phyloP scores from a whole-genome alignment of 139 green algal species.

The Ettlia oleoabundans region DNA sequence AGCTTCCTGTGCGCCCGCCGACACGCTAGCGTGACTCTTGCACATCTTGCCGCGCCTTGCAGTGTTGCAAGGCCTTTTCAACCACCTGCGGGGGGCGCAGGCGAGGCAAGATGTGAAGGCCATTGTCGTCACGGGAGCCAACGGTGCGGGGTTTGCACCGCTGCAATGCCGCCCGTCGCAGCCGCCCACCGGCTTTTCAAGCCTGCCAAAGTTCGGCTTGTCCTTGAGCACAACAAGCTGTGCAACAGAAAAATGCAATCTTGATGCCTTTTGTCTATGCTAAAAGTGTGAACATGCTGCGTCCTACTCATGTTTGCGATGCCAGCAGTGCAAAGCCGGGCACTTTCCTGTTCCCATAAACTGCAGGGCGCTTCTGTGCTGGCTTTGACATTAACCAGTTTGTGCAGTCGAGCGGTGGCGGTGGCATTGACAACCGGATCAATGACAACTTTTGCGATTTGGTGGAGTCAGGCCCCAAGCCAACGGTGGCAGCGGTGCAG shows the following conservation, averaged over 20 bases:
- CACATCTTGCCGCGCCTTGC: conserved; percentile 29
- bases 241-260: too few species aligned
- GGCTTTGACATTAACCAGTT: conserved; percentile 95
- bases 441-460: conserved; percentile 75
- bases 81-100: conserved; percentile 78
- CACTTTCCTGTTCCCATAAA: background rate
- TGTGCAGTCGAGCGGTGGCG: conserved; percentile 51
- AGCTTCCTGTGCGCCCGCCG: background rate
- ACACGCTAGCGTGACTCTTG: background rate
- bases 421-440: conserved; percentile 72
- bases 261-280: background rate
- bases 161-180: background rate
- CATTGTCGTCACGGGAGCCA: conserved; percentile 89
- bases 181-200: background rate
- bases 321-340: too few species aligned
- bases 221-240: too few species aligned
- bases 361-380: conserved; percentile 82
- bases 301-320: too few species aligned
- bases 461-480: conserved; percentile 88
- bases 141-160: conserved; percentile 24
- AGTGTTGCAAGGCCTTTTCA: conserved; percentile 88
- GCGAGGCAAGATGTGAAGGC: conserved; percentile 72
- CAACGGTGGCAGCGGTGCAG: conserved; percentile 88
- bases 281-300: background rate
- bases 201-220: too few species aligned